Conservation (phyloP, 345 rosid species). For the Lagerstroemia speciosa region DNA sequence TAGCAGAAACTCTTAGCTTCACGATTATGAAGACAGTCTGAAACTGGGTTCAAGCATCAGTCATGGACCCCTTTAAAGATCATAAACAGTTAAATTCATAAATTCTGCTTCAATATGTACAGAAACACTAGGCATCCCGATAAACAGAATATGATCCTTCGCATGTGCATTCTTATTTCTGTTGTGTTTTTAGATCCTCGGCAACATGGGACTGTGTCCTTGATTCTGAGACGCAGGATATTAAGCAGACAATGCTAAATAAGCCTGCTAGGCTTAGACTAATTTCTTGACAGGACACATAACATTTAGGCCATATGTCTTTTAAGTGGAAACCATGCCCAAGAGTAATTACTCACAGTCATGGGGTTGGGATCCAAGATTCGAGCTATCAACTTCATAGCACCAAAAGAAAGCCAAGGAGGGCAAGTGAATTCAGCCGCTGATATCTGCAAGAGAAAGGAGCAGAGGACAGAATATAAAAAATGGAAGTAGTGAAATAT, state of each 20-base stretch:
- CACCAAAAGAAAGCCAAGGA: conserved; percentile 84
- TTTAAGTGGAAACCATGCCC: neutral
- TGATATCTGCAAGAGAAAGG: conserved; percentile 48
- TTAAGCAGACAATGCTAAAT: neutral
- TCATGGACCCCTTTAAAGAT: neutral
- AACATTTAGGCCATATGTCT: neutral
- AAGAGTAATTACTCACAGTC: conserved; percentile 54
- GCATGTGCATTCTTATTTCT: neutral
- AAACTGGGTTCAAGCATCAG: conserved; percentile 7
- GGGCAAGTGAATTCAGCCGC: conserved; percentile 92
- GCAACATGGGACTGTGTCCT: neutral
- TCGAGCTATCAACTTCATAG: conserved; percentile 76
- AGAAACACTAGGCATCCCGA: neutral
- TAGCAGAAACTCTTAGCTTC: conserved; percentile 1
- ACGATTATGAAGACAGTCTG: conserved; percentile 1
- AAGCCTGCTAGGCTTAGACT: neutral
- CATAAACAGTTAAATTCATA: neutral
- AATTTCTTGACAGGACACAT: neutral
- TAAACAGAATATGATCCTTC: neutral
- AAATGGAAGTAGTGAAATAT: conserved; percentile 8
- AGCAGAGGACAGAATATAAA: conserved; percentile 12
- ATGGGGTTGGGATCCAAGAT: conserved; percentile 89
- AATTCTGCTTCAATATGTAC: conserved; percentile 1
- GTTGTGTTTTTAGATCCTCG: neutral
- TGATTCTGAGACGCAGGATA: neutral